Percentiles rank a stretch among this genome's conserved stretches.
phyloP scores from a whole-genome alignment of 768 basidiomycete species.

The Termitomyces sp. region DNA sequence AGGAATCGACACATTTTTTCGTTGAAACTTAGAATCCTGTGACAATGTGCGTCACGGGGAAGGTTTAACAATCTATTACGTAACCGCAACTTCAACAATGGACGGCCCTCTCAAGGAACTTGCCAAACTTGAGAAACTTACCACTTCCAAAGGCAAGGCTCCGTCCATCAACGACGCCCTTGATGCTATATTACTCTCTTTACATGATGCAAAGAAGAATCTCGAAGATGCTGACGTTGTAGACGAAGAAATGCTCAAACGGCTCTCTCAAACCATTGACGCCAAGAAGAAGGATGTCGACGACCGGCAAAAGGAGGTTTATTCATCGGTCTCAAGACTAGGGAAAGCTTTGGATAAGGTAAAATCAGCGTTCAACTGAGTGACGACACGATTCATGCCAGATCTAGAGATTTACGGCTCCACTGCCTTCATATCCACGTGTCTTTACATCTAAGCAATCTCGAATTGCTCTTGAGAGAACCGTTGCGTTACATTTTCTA shows the following conservation, averaged over 20 bases:
- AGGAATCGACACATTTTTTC: conserved; percentile 60
- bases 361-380: conserved; percentile 8
- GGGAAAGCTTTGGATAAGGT: conserved; percentile 94
- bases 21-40: no score
- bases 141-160: conserved; percentile 46
- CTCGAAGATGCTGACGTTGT: conserved; percentile 42
- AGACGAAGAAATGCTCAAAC: conserved; percentile 41
- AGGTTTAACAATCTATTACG: conserved; percentile 2
- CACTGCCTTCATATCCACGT: conserved; percentile 61
- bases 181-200: conserved; percentile 53
- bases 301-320: conserved; percentile 85
- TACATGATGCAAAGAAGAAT: conserved; percentile 51
- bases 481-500: conserved; percentile 72
- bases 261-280: conserved; percentile 57
- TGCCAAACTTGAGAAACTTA: conserved; percentile 66
- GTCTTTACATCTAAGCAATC: conserved; percentile 62
- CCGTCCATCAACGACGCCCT: conserved; percentile 55
- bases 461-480: conserved; percentile 56
- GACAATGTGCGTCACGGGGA: not conserved
- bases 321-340: conserved; percentile 67
- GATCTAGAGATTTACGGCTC: conserved; percentile 50
- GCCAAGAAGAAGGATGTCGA: conserved; percentile 79
- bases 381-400: not conserved
- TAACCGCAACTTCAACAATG: conserved; percentile 34
- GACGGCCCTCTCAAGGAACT: conserved; percentile 76